Percentiles rank a stretch among this genome's conserved stretches.
These are phyloP conservation scores for Atalantia buxifolia DNA, from an alignment of 345 rosid species.

Conservation along the genomic window DNA sequence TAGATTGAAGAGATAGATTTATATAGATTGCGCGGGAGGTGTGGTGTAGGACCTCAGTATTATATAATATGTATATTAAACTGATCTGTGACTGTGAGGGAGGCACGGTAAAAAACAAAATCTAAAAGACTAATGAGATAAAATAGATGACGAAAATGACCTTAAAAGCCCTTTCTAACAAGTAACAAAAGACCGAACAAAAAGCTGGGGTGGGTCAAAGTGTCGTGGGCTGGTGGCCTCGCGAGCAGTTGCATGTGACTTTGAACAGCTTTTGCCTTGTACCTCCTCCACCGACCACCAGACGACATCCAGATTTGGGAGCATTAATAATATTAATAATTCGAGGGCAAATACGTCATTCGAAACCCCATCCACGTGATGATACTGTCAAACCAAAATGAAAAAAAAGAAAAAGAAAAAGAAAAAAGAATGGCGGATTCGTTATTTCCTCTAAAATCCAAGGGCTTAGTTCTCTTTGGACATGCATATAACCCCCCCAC, in stretches of 20 bases:
- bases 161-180: too few relatives aligned
- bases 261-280: constrained; percentile 6
- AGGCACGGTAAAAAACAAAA: not conserved
- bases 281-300: not conserved
- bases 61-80: too few relatives aligned
- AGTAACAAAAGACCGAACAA: not conserved
- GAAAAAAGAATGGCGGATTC: constrained; percentile 9
- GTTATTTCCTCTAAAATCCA: constrained; percentile 7
- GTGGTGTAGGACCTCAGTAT: too few relatives aligned
- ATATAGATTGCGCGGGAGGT: not conserved
- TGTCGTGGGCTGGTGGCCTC: not conserved
- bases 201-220: not conserved
- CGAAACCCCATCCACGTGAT: not conserved
- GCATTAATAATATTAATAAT: not conserved
- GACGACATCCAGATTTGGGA: not conserved
- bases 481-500: constrained; percentile 39
- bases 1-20: too few relatives aligned
- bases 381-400: not conserved
- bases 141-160: not conserved
- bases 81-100: not conserved
- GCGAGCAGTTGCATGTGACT: constrained; percentile 8
- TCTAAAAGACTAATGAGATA: not conserved
- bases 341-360: not conserved
- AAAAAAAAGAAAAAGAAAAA: too few relatives aligned
- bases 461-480: constrained; percentile 4